Conservation (phyloP, 2,329 filamentous ascomycete species). For the Seiridium cupressi region DNA sequence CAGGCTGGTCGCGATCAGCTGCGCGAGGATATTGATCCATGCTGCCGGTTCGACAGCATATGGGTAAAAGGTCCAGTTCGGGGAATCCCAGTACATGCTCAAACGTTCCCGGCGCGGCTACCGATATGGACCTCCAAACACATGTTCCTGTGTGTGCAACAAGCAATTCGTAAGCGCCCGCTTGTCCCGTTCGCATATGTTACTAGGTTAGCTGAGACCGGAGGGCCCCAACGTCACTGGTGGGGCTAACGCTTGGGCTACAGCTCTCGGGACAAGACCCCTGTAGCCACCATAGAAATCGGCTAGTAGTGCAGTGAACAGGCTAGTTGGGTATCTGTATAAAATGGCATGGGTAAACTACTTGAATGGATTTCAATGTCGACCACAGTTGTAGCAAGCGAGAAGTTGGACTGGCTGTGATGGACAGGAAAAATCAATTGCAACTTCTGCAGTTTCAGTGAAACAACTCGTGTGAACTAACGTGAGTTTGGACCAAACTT, state of each 20-base stretch:
- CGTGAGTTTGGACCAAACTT: no score
- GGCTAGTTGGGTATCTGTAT: no score
- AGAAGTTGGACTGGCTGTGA: no score
- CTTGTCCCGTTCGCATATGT: neutral
- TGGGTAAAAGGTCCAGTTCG: neutral
- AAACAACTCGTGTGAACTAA: no score
- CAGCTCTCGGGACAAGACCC: no score
- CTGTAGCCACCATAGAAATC: no score
- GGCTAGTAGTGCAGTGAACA: no score
- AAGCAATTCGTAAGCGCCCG: neutral
- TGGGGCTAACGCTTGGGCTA: neutral
- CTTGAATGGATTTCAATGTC: no score
- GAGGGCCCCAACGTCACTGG: slow-evolving; percentile 6
- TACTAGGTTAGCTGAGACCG: neutral
- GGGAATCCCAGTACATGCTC: neutral
- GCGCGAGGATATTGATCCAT: slow-evolving; percentile 14
- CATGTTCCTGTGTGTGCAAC: neutral
- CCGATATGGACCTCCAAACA: neutral
- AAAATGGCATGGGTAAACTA: no score
- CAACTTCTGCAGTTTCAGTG: no score
- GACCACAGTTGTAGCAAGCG: no score
- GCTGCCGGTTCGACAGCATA: slow-evolving; percentile 5
- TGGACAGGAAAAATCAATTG: no score
- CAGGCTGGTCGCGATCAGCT: slow-evolving; percentile 10
- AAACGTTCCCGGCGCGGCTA: neutral